Conservation (phyloP, 352 stramenopile genomes). For the Globisporangium iwayamae region DNA sequence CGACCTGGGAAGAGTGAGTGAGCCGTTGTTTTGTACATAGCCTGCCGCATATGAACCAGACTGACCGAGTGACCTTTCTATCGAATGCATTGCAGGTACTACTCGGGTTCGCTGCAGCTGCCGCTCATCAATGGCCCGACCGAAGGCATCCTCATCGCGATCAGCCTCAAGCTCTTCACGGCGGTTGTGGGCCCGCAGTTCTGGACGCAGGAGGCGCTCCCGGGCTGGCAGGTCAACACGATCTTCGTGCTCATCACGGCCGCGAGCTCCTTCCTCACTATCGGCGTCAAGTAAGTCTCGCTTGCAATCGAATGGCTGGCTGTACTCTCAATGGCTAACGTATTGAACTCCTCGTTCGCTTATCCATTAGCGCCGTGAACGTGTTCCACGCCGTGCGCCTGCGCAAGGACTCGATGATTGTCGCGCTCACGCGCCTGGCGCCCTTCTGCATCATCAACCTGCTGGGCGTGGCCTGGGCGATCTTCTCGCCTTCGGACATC, state of each 20-base stretch:
- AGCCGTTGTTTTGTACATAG: neutral
- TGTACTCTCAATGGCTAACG: neutral
- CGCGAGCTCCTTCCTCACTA: conserved; percentile 51
- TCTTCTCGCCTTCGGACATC: conserved; percentile 73
- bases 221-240: conserved; percentile 80
- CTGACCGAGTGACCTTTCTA: neutral
- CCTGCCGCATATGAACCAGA: neutral
- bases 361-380: conserved; percentile 53
- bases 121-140: conserved; percentile 96
- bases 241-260: conserved; percentile 71
- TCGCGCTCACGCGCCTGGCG: conserved; percentile 73
- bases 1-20: conserved; percentile 85
- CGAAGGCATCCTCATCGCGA: conserved; percentile 92
- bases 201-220: conserved; percentile 59
- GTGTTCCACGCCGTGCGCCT: conserved; percentile 63
- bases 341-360: neutral
- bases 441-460: conserved; percentile 77
- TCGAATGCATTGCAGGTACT: conserved; percentile 59
- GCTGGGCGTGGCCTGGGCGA: conserved; percentile 62
- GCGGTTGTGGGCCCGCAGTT: conserved; percentile 56
- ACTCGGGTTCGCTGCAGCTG: conserved; percentile 93
- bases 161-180: conserved; percentile 76
- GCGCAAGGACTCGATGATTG: conserved; percentile 67
- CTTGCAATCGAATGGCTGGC: neutral
- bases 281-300: conserved; percentile 73